phyloP scores from a whole-genome alignment of 2,329 filamentous ascomycete genomes.

The Chaetomiaceae sp. region DNA sequence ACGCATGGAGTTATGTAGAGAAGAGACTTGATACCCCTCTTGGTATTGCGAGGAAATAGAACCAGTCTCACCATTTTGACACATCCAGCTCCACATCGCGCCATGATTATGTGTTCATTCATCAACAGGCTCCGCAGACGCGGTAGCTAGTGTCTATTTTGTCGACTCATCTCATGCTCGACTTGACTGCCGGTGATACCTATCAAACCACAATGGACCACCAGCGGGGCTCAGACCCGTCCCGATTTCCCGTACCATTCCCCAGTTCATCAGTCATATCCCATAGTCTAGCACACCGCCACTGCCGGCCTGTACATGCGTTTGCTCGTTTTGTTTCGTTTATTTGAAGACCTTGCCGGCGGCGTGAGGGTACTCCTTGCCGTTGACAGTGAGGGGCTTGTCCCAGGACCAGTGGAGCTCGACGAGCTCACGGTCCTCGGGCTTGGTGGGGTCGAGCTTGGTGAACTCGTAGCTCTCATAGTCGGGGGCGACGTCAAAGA shows the following conservation, averaged over 20 bases:
- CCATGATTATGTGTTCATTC: too few relatives aligned
- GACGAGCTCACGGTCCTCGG: constrained; percentile 80
- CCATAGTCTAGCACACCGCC: constrained; percentile 25
- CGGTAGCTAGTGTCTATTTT: constrained; percentile 24
- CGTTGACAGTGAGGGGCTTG: constrained; percentile 70
- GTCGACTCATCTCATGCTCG: constrained; percentile 19
- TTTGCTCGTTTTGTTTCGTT: constrained; percentile 29
- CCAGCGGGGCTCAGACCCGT: constrained; percentile 20
- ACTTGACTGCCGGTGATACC: constrained; percentile 21
- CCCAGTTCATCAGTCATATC: constrained; percentile 29
- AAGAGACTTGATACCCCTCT: not conserved
- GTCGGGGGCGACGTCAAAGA: constrained; percentile 96
- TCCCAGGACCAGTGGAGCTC: constrained; percentile 91
- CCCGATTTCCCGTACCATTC: constrained; percentile 22
- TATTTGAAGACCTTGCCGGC: constrained; percentile 99
- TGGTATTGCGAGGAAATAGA: not conserved
- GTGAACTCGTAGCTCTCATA: constrained; percentile 94
- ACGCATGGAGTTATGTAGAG: not conserved
- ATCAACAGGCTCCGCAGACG: constrained; percentile 12
- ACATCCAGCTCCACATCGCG: too few relatives aligned
- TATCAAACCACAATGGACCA: constrained; percentile 24
- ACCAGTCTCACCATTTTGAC: too few relatives aligned
- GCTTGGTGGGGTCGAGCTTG: constrained; percentile 88
- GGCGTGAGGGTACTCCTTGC: constrained; percentile 85
- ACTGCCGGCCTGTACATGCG: constrained; percentile 16